Evolutionary conservation across 2,329 filamentous ascomycete genomes (phyloP).

Genomic region (Sporothrix phasma): DNA sequence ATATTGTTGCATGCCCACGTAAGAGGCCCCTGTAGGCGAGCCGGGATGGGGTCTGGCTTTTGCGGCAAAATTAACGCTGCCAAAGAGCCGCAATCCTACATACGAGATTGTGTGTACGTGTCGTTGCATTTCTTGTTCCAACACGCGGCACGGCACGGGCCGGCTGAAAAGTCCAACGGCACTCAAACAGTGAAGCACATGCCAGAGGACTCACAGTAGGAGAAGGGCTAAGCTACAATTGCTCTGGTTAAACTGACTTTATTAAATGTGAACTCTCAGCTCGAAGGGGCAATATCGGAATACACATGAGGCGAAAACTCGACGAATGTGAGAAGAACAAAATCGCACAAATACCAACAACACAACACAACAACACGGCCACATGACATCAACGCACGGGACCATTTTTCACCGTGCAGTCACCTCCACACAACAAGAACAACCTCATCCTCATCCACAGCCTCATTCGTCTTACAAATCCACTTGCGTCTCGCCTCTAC

Average conservation of each 20-base stretch:
- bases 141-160: constrained; percentile 6
- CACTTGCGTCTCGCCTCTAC: neutral
- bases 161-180: neutral
- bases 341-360: neutral
- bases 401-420: too few relatives aligned
- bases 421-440: too few relatives aligned
- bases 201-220: neutral
- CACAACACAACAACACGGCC: neutral
- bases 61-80: neutral
- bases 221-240: too few relatives aligned
- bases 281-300: neutral
- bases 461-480: too few relatives aligned
- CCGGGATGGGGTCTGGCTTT: neutral
- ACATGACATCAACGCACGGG: too few relatives aligned
- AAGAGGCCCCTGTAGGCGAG: neutral
- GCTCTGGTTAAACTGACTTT: too few relatives aligned
- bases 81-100: neutral
- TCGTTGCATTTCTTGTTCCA: neutral
- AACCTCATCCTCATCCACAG: neutral
- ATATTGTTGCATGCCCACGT: neutral
- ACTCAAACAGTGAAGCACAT: neutral
- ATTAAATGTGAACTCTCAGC: neutral
- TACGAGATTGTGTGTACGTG: neutral
- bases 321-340: neutral
- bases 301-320: neutral